Base-by-base conservation (phyloP, 768 basidiomycete species). In the Leccinum sublutescens region DNA sequence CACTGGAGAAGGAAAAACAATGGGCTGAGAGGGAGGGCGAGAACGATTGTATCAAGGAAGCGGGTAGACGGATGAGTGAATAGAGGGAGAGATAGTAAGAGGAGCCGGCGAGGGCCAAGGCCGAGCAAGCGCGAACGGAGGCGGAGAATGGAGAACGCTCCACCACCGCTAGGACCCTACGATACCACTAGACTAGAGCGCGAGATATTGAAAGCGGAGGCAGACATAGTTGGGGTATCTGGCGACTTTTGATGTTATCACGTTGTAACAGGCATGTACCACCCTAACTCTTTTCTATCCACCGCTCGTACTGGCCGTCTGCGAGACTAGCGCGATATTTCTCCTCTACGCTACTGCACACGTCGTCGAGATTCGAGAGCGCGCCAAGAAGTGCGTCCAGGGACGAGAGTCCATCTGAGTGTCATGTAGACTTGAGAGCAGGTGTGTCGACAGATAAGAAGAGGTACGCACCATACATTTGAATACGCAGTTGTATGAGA, bases 401-500 rank as follows among this genome's bases (percentile, higher is more conserved):
- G 0, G 96, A 93, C 4, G 95, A 96, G n/a, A 91, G 78, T 38
- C 86, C 82, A 69, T 98, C 96, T 97, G 43, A 11, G 21, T 1
- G 17, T 9, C n/a, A 14, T 43, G n/a, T 55, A 25, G 59, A 55
- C 58, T 19, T 27, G 38, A 58, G 34, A 14, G 49, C 27, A 5
- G 33, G 21, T 17, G 23, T 2, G n/a, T 21, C 11, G 53, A 54
- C 3, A 15, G 15, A 23, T 4, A 17, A n/a, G 12, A 59, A 5
- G 17, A 25, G 21, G 4, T 27, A 80, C 94, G 62, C 67, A 98
- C 95, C 95, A 66, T 98, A 97, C 96, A 98, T 98, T 83, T 98
- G 96, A 60, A 98, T 93, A n/a, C 97, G 91, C 27, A 98, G 78
- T 68, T 98, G 92, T 67, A 99, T 97, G 66, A 90, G 87, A 65